Evolutionary conservation across 176 grass and related monocot species (phyloP).

Genomic region (Oryza punctata): DNA sequence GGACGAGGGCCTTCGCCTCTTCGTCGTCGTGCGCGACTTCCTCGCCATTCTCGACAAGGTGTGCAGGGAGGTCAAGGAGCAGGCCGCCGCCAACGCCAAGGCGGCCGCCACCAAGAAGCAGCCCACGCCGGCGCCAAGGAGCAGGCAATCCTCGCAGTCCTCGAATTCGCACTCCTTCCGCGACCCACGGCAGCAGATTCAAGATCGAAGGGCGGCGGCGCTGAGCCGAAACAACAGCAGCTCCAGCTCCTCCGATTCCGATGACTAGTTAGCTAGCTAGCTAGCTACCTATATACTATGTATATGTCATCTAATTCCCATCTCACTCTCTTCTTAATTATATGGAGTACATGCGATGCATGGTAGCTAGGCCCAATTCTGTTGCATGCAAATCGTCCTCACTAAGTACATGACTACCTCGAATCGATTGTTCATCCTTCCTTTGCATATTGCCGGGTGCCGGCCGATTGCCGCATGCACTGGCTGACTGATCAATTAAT

Average conservation of each 20-base stretch:
- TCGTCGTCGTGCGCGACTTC: constrained; percentile 81
- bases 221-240: background rate
- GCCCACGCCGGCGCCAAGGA: background rate
- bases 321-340: no score
- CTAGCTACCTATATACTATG: background rate
- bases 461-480: no score
- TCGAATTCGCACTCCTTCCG: constrained; percentile 21
- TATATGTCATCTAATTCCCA: no score
- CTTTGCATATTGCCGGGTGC: no score
- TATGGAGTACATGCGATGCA: no score
- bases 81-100: constrained; percentile 11
- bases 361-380: no score
- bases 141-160: constrained; percentile 28
- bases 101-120: constrained; percentile 33
- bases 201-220: constrained; percentile 41
- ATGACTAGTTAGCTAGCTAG: constrained; percentile 11
- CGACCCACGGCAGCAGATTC: constrained; percentile 67
- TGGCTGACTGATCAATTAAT: no score
- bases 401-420: no score
- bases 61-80: constrained; percentile 77
- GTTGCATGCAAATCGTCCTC: no score
- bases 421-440: no score
- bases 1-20: constrained; percentile 76
- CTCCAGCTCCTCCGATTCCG: constrained; percentile 54
- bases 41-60: constrained; percentile 74